Base-by-base conservation (phyloP, 306 rosid species). In the Cercis canadensis region DNA sequence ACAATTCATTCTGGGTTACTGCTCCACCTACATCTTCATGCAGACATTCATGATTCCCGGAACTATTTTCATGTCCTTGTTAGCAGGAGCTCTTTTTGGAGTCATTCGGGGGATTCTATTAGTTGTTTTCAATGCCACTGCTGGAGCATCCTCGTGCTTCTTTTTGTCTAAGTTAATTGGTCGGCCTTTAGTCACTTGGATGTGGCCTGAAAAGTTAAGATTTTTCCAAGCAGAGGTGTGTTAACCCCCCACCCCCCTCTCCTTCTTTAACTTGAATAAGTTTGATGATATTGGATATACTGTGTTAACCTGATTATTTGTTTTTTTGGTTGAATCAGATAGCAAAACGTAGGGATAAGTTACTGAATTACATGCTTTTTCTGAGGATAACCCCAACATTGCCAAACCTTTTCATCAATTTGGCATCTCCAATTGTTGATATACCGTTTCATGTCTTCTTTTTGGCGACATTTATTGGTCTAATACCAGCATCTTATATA, bases 11-110 rank as follows among this genome's bases (percentile, higher is more conserved):
- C 84, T 91, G 49, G 96, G 97, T 21, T 94, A 90, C 85, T 94
- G 97, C 81, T 90, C 97, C 55, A 94, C 88, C 4, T 94, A 90
- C 84, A 94, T 94, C 74, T 94, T 94, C 81, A 94, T 94, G 98
- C 98, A 94, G 83, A 94, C 97, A 6, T 94, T 94, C 72, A 94
- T 94, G 97, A 94, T 94, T 82, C 97, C 98, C 0, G 97, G 98
- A 57, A 94, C 98, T 36, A 87, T 94, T 69, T 94, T 94, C 82
- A 85, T 94, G 97, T 94, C 98, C 51, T 83, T 94, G 76, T 82
- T 94, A n/a, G 98, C 96, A 53, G 98, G 98, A 72, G 97, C 98
- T 32, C 97, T 94, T 55, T 94, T 94, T 64, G 97, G 97, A 63
- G 92, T 86, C 43, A 16, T 84, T 14, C 82, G 79, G 75, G 98